These are phyloP conservation scores for Colletotrichum lini DNA, from an alignment of 2,329 filamentous ascomycete genomes.

Conservation along the genomic window DNA sequence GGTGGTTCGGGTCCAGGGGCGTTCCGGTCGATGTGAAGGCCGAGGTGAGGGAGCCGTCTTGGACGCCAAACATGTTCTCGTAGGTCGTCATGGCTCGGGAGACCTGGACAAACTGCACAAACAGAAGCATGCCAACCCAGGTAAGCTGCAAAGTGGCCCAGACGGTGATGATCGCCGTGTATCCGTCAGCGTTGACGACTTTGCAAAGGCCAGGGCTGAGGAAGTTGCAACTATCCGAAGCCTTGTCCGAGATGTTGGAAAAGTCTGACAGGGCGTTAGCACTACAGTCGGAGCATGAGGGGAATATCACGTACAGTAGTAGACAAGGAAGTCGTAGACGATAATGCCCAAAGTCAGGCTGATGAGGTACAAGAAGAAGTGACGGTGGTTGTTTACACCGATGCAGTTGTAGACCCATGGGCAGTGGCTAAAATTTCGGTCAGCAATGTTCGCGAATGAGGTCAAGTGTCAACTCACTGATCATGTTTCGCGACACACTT, in stretches of 20 bases:
- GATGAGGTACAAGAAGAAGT: slow-evolving; percentile 93
- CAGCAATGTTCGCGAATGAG: not conserved
- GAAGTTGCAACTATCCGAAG: slow-evolving; percentile 76
- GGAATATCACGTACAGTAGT: slow-evolving; percentile 72
- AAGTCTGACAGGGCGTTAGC: slow-evolving; percentile 69
- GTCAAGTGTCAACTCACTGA: slow-evolving; percentile 74
- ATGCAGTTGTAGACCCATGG: slow-evolving; percentile 99
- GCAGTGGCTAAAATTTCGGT: slow-evolving; percentile 77
- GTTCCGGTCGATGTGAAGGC: slow-evolving; percentile 85
- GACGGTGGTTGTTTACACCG: slow-evolving; percentile 94
- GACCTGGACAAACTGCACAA: slow-evolving; percentile 94
- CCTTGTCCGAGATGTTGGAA: slow-evolving; percentile 67
- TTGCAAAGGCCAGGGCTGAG: slow-evolving; percentile 83
- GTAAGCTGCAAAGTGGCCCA: slow-evolving; percentile 90
- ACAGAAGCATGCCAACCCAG: slow-evolving; percentile 97
- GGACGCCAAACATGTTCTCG: slow-evolving; percentile 92
- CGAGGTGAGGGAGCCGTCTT: slow-evolving; percentile 75
- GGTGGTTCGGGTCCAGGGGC: slow-evolving; percentile 77
- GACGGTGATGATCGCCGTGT: slow-evolving; percentile 82
- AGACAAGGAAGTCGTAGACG: slow-evolving; percentile 78
- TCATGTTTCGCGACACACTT: slow-evolving; percentile 97
- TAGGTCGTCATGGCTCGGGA: slow-evolving; percentile 95
- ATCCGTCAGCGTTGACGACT: slow-evolving; percentile 84
- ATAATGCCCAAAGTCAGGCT: slow-evolving; percentile 82
- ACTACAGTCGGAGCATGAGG: slow-evolving; percentile 13